Base-by-base conservation (phyloP, 192 early-diverging fungal genomes). In the Backusella luteola region DNA sequence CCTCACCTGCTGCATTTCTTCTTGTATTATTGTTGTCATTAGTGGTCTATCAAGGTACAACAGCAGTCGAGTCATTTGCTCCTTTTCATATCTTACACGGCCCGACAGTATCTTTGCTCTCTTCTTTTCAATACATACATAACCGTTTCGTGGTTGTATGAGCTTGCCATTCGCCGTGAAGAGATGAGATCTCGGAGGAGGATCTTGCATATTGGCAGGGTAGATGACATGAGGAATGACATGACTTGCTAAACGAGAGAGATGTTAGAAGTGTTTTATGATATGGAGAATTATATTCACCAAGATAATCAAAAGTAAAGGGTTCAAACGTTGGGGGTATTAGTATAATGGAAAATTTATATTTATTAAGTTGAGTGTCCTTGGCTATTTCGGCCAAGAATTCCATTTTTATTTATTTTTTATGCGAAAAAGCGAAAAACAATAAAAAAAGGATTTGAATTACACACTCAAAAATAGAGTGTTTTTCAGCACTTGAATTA, bases 181-280 rank as follows among this genome's bases (percentile, higher is more conserved):
- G 21, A 23, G 38, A 21, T 36, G 34, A 12, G n/a, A 41, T 69
- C 38, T 69, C 38, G 34, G 38, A 69, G 34, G 17, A 35, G 38
- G 68, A 69, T 39, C 38, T 69, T 69, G 68, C 3, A 41, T 41
- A 69, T 39, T 38, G 34, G 34, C n/a, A 38, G 35, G 36, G 12
- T 39, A 38, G 38, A 23, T 69, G 68, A 69, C 34, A 69, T 69
- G 68, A 8, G 34, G 68, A 38, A 69, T 69, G 68, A 69, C 68
- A 69, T 69, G 68, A 14, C 68, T 69, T 36, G 68, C 68, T 69
- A 38, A 41, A 34, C 19, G 2, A 69, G 2, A 67, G 19, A 67
- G 29, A 67, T 69, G 35, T 12, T 23, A 41, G 9, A 69, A 1
- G 34, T 39, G 0, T 1, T 15, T 38, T 69, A 39, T 69, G 1